Conservation (phyloP, 2,329 filamentous ascomycete genomes). For the Fusarium sp. region DNA sequence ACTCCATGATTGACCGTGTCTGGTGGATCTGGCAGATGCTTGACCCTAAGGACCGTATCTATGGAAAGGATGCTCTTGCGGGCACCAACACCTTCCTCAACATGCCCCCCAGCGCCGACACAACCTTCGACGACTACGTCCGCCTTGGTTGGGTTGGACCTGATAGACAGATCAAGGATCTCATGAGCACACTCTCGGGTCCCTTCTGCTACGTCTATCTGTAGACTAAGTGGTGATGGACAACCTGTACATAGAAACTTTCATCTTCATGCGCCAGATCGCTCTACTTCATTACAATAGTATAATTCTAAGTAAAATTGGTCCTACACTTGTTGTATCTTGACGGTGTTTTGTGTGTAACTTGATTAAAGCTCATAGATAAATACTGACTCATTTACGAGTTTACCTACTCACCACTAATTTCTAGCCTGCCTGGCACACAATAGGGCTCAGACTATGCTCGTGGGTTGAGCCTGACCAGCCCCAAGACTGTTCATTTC, state of each 20-base stretch:
- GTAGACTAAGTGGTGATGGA: constrained; percentile 23
- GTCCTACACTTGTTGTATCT: neutral
- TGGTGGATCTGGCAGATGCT: constrained; percentile 50
- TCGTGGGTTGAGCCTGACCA: neutral
- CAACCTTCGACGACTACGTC: constrained; percentile 47
- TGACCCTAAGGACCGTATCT: constrained; percentile 42
- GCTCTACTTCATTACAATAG: neutral
- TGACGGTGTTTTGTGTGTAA: too few relatives aligned
- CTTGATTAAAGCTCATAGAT: neutral
- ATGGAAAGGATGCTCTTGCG: constrained; percentile 35
- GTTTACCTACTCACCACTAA: neutral
- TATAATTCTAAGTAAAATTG: neutral
- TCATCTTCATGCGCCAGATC: constrained; percentile 9
- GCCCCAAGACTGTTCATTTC: neutral
- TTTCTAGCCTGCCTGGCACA: neutral
- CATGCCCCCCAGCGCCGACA: constrained; percentile 38
- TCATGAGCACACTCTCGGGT: constrained; percentile 50
- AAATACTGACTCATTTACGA: neutral
- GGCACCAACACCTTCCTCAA: constrained; percentile 46
- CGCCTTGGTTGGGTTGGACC: constrained; percentile 44
- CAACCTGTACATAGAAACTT: neutral
- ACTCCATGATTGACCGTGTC: constrained; percentile 48
- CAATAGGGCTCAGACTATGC: neutral
- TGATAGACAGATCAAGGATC: constrained; percentile 47
- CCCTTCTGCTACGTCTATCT: constrained; percentile 53